Evolutionary conservation across 2,329 filamentous ascomycete genomes (phyloP), one percentile per base, ranked within the genome.

Genomic region (Colletotrichum zoysiae): DNA sequence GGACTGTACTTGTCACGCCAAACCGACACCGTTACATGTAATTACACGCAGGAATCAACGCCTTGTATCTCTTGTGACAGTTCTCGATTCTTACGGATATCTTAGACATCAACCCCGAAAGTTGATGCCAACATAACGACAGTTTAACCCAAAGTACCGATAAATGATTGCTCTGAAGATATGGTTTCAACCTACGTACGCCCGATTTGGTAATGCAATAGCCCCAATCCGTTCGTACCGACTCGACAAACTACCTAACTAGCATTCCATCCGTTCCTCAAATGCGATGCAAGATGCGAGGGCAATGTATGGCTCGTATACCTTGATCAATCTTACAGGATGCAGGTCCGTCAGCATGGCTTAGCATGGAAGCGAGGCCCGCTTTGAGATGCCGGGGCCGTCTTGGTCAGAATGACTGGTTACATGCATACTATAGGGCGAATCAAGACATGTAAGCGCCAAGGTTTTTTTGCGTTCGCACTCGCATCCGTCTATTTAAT

Each of bases 381-480:
- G 16, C 9, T 56, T 38, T 14, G 33, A 38, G 11, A 20, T 35
- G 30, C 51, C 30, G 14, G 9, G 14, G 26, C 33, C 33, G 9
- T 23, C 33, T 57, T 26, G 35, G 35, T 40, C 12, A 14, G 20
- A 16, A 5, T 40, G 5, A 33, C 12, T n/a, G 55, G 20, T 23
- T 26, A 30, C 30, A 30, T 30, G 30, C 30, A 30, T 30, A 30
- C 55, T 23, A 40, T 16, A 40, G 55, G 55, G 16, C n/a, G 18
- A 9, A 1, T 3, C 5, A n/a, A 1, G 5, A 14, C 5, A 2
- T 35, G 9, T n/a, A 12, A 11, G 33, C 20, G 9, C 33, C 38
- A 23, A 40, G 12, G 6, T 62, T 16, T n/a, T 46, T 38, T n/a
- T 23, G 48, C 16, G n/a, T n/a, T 64, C 61, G 61, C 61, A 64